A percentile compares a stretch with the other conserved stretches of the same genome.
Evolutionary conservation across 176 grass and related monocot species (phyloP).

Genomic region (Tuctoria greenei): DNA sequence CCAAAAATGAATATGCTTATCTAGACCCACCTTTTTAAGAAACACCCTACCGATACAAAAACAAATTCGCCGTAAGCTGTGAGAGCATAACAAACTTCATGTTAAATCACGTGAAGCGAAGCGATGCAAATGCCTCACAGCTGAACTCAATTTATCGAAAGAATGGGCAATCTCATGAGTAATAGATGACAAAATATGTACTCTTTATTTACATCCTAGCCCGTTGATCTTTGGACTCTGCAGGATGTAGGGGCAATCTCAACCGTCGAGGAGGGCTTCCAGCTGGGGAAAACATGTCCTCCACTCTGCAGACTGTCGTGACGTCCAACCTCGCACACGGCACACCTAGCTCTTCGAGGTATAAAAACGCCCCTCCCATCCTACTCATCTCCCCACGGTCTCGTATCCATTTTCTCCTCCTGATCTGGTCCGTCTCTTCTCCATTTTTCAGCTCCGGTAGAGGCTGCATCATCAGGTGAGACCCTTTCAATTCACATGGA

Average conservation of each 20-base stretch:
- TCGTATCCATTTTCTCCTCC: slow-evolving; percentile 23
- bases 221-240: neutral
- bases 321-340: neutral
- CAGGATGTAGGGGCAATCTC: neutral
- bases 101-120: no score
- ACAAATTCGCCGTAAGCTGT: no score
- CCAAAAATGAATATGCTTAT: no score
- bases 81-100: no score
- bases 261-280: neutral
- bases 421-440: slow-evolving; percentile 9
- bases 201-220: neutral
- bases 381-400: neutral
- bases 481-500: neutral
- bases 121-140: neutral
- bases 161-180: no score
- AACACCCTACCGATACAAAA: no score
- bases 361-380: neutral
- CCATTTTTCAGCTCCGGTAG: slow-evolving; percentile 5
- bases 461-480: slow-evolving; percentile 9
- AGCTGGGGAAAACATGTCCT: neutral
- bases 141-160: no score
- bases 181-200: no score
- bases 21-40: no score
- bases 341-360: neutral
- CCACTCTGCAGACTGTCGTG: neutral